Conservation (phyloP, 2,329 filamentous ascomycete genomes). For the Fusarium xyrophilum region DNA sequence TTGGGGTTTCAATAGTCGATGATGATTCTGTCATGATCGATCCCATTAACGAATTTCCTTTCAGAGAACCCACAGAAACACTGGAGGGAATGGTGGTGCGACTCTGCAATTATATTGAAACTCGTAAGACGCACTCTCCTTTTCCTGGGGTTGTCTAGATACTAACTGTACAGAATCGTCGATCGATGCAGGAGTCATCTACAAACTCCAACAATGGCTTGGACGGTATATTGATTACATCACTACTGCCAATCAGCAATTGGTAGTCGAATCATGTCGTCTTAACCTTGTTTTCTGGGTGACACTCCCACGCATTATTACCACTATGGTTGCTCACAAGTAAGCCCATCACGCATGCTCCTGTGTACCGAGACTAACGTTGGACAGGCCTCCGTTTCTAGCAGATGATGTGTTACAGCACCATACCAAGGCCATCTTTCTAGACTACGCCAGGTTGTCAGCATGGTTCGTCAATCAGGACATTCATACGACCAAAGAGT, state of each 20-base stretch:
- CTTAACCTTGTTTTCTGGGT: slow-evolving; percentile 60
- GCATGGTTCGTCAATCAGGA: slow-evolving; percentile 62
- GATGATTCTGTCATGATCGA: slow-evolving; percentile 45
- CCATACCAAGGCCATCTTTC: slow-evolving; percentile 47
- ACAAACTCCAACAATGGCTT: slow-evolving; percentile 59
- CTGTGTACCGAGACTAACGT: background rate
- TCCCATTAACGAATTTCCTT: slow-evolving; percentile 57
- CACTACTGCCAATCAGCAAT: slow-evolving; percentile 43
- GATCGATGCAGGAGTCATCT: slow-evolving; percentile 54
- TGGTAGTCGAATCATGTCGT: slow-evolving; percentile 52
- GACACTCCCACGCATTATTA: slow-evolving; percentile 58
- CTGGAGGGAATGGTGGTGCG: slow-evolving; percentile 46
- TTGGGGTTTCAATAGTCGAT: slow-evolving; percentile 38
- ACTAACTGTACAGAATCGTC: slow-evolving; percentile 48
- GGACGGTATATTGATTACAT: slow-evolving; percentile 55
- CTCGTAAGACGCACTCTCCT: slow-evolving; percentile 36
- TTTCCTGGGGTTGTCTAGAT: background rate
- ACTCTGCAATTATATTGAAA: slow-evolving; percentile 48
- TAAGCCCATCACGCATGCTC: slow-evolving; percentile 40
- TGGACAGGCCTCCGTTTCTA: slow-evolving; percentile 38
- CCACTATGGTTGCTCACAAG: slow-evolving; percentile 48
- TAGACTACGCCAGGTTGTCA: slow-evolving; percentile 56
- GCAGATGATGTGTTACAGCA: slow-evolving; percentile 42
- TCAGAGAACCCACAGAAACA: slow-evolving; percentile 45
- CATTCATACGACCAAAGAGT: slow-evolving; percentile 31